These are phyloP conservation scores for Magnolia kwangsiensis DNA, from an alignment of 164 flowering plant genomes.

Conservation along the genomic window DNA sequence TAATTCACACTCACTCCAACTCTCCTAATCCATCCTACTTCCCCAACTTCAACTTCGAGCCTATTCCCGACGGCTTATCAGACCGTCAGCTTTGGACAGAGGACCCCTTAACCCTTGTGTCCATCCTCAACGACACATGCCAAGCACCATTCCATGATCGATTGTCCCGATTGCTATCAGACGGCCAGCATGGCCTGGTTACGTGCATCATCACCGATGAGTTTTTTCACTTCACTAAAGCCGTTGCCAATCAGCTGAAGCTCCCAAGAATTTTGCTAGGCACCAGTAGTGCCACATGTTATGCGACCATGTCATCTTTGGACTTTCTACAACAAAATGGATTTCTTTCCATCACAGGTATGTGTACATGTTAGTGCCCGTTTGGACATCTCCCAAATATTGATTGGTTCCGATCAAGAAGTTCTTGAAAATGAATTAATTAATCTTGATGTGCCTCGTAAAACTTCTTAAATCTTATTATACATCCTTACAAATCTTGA, in stretches of 20 bases:
- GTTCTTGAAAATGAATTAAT: no score
- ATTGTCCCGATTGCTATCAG: slow-evolving; percentile 13
- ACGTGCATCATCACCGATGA: slow-evolving; percentile 30
- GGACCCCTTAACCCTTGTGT: neutral
- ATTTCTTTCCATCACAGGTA: neutral
- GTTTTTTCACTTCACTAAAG: slow-evolving; percentile 22
- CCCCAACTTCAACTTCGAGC: slow-evolving; percentile 42
- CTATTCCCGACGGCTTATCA: slow-evolving; percentile 13
- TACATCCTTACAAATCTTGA: no score
- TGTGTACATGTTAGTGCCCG: neutral
- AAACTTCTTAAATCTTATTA: no score
- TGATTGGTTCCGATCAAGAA: neutral
- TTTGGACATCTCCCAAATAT: neutral
- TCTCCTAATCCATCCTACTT: slow-evolving; percentile 27
- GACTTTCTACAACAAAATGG: slow-evolving; percentile 20
- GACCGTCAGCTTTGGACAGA: no score
- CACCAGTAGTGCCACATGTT: slow-evolving; percentile 19
- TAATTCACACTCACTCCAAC: slow-evolving; percentile 43
- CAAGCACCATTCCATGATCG: slow-evolving; percentile 18
- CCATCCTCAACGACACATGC: neutral
- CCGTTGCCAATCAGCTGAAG: slow-evolving; percentile 24
- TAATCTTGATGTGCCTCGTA: no score
- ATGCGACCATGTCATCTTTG: slow-evolving; percentile 13
- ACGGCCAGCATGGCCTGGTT: neutral
- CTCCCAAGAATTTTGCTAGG: slow-evolving; percentile 31